Base-by-base conservation (phyloP, 345 rosid genomes). In the Barbarea vulgaris region DNA sequence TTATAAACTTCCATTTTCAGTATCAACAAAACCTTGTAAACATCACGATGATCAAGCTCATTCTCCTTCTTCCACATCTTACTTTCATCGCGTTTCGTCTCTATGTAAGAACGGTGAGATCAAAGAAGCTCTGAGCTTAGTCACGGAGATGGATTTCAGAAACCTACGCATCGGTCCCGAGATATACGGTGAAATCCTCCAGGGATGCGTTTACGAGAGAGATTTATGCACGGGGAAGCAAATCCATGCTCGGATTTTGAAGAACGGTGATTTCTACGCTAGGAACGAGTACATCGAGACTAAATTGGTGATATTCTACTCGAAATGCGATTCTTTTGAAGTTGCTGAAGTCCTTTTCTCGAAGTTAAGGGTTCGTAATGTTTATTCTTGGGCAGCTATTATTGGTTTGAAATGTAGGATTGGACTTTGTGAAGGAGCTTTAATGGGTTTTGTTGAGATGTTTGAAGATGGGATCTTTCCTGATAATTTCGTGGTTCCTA, bases 311-410 rank as follows among this genome's bases (percentile, higher is more conserved):
- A 79, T 86, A 48, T 87, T 88, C 64, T 87, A 89, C 68, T 83
- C 94, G 7, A 90, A 86, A 59, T 88, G 95, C 39, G 86, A 79
- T 63, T 80, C 72, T 74, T 66, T 77, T 5, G 89, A 86, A 19
- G 73, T 64, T 47, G 84, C 95, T 9, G 75, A 72, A 67, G 11
- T 5, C 47, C 75, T 85, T 56, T 88, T 90, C 76, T 22, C 66
- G n/a, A 82, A 80, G 59, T 58, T 86, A 72, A 77, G 79, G 73
- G 69, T 80, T 25, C 73, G 79, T 19, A 93, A 86, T 72, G 89
- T 83, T 67, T 93, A 87, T 63, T 87, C 97, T 11, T 93, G 98
- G 95, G 96, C 96, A 50, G 93, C 98, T 19, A 70, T 89, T n/a
- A 82, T 87, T 50, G 93, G 96, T 51, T 72, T 93, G 80, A 63